Percentiles rank a stretch among this genome's conserved stretches.
Evolutionary conservation across 495 filamentous ascomycete species (phyloP).

Genomic region (Annulohypoxylon stygium): DNA sequence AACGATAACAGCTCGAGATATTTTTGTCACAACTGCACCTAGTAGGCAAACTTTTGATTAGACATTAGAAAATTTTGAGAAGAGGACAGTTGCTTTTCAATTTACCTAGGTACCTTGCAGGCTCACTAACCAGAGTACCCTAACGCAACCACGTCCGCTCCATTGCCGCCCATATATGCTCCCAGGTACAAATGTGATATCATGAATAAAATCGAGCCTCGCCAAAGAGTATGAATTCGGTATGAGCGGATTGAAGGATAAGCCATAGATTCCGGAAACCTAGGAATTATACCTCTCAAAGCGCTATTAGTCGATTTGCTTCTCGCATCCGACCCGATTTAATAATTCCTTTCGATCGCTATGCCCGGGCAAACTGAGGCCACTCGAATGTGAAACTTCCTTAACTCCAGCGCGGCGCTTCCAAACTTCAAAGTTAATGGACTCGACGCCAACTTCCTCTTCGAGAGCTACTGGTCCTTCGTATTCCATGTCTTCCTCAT

Average conservation of each 20-base stretch:
- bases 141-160: neutral
- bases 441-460: conserved; percentile 19
- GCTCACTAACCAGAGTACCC: conserved; percentile 6
- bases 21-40: neutral
- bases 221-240: neutral
- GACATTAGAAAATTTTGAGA: neutral
- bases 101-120: conserved; percentile 4
- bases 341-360: conserved; percentile 22
- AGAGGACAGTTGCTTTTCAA: conserved; percentile 4
- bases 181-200: conserved; percentile 1
- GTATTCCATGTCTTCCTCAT: neutral
- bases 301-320: conserved; percentile 10
- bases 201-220: conserved; percentile 7
- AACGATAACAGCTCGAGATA: neutral
- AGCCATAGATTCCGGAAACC: neutral
- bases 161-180: neutral
- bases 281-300: too few species aligned
- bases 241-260: conserved; percentile 3
- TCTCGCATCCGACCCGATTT: conserved; percentile 18
- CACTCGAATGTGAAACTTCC: conserved; percentile 9
- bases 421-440: conserved; percentile 16
- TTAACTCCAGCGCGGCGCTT: conserved; percentile 11
- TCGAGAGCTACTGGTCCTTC: neutral
- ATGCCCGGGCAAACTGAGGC: conserved; percentile 11
- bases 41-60: neutral